phyloP scores from a whole-genome alignment of 2,329 filamentous ascomycete genomes.

The Xenoacremonium recifei region DNA sequence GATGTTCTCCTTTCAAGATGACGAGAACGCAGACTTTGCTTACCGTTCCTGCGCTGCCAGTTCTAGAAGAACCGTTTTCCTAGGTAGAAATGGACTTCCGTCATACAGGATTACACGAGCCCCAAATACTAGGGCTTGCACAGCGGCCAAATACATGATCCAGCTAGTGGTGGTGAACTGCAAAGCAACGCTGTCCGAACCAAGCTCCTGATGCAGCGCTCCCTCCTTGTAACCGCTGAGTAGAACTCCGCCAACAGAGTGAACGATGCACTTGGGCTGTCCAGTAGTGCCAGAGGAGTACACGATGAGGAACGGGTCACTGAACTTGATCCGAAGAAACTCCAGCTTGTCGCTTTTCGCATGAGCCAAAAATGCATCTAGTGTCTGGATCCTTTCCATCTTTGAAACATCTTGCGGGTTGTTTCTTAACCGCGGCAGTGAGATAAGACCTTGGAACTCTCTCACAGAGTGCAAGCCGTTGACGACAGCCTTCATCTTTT shows the following conservation, averaged over 20 bases:
- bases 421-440: not conserved
- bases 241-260: not conserved
- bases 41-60: not conserved
- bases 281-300: constrained; percentile 3
- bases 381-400: not conserved
- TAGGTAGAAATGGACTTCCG: not conserved
- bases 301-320: not conserved
- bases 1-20: no score
- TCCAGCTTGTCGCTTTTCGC: not conserved
- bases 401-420: not conserved
- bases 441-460: not conserved
- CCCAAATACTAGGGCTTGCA: not conserved
- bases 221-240: constrained; percentile 1
- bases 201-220: not conserved
- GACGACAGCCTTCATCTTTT: not conserved
- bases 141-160: constrained; percentile 1
- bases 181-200: not conserved
- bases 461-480: not conserved
- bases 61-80: not conserved
- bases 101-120: constrained; percentile 1
- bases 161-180: constrained; percentile 4
- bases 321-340: not conserved
- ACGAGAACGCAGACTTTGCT: no score
- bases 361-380: not conserved
- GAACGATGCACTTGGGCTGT: constrained; percentile 1